Evolutionary conservation across 345 rosid species (phyloP).

Genomic region (Gynandropsis gynandra): DNA sequence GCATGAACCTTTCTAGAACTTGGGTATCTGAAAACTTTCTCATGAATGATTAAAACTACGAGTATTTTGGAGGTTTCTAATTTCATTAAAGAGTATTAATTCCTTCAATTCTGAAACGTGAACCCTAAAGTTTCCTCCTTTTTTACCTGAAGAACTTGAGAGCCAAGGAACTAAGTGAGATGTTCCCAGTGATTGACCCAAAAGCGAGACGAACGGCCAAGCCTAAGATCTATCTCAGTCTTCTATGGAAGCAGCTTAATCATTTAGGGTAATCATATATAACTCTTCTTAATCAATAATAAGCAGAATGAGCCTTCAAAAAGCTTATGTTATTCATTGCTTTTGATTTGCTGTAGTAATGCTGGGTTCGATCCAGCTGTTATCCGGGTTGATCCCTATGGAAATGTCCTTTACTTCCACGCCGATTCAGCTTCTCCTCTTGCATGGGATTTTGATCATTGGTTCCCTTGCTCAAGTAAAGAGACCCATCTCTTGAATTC

Average conservation of each 20-base stretch:
- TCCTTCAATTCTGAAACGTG: too few species aligned
- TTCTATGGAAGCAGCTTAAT: constrained; percentile 89
- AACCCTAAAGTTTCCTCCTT: not conserved
- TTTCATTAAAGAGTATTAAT: too few species aligned
- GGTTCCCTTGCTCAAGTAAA: constrained; percentile 92
- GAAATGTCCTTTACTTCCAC: constrained; percentile 80
- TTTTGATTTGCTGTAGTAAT: constrained; percentile 41
- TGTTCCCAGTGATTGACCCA: constrained; percentile 68
- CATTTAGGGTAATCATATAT: constrained; percentile 58
- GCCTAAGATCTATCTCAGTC: constrained; percentile 57
- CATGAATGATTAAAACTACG: constrained; percentile 12
- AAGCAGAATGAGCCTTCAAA: not conserved
- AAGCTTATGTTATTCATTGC: constrained; percentile 12
- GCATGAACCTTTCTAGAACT: too few species aligned
- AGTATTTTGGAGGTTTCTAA: too few species aligned
- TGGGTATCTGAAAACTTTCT: not conserved
- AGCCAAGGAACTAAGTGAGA: constrained; percentile 43
- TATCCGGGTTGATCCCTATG: constrained; percentile 79
- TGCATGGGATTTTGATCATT: constrained; percentile 90
- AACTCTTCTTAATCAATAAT: not conserved
- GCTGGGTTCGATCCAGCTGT: constrained; percentile 95
- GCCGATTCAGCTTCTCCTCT: constrained; percentile 98
- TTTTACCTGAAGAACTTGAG: constrained; percentile 35
- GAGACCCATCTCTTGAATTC: not conserved
- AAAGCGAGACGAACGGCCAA: constrained; percentile 62